Base-by-base conservation (phyloP, 495 filamentous ascomycete genomes). In the Annulohypoxylon bovei region DNA sequence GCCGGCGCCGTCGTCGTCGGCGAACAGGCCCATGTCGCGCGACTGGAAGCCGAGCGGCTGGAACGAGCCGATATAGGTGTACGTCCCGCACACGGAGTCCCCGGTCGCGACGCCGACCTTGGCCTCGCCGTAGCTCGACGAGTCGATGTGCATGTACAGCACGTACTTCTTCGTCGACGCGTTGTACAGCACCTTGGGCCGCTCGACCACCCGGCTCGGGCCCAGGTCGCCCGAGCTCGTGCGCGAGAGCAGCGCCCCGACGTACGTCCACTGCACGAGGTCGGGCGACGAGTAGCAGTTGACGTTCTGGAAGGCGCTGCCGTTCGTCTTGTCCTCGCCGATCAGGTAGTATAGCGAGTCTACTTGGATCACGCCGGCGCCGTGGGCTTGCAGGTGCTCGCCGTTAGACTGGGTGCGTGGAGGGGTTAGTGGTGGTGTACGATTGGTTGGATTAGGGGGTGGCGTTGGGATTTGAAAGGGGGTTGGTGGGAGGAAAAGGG, bases 111-210 rank as follows among this genome's bases (percentile, higher is more conserved):
- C 88, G 3, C 86, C 89, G 0, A 87, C 86, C 62, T 86, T 88
- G 8, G 89, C 89, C 32, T 91, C 88, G 1, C 82, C 85, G 62
- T 92, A 92, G 68, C 77, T 84, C 35, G 81, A 81, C 39, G 78
- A 83, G 68, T 92, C 89, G 68, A 91, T 88, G 70, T 92, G 89
- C 85, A 91, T 84, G 82, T 87, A 91, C 23, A 86, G 69, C 32
- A 88, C 84, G 64, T 86, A 89, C 56, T 87, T 82, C 6, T 63
- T 52, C 0, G 87, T 88, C 25, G 75, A 75, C 30, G 83, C 81
- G 44, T 90, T 89, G 68, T 84, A 87, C 0, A 89, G 83, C 3
- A 91, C 84, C 78, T 91, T 91, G 6, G 90, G 90, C 32, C 90
- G 74, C 73, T 92, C 89, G 0, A 91, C 82, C 0, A 91, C 80